A percentile compares a stretch with the other conserved stretches of the same genome.
phyloP scores from a whole-genome alignment of 345 rosid species.

The Tarenaya hassleriana region DNA sequence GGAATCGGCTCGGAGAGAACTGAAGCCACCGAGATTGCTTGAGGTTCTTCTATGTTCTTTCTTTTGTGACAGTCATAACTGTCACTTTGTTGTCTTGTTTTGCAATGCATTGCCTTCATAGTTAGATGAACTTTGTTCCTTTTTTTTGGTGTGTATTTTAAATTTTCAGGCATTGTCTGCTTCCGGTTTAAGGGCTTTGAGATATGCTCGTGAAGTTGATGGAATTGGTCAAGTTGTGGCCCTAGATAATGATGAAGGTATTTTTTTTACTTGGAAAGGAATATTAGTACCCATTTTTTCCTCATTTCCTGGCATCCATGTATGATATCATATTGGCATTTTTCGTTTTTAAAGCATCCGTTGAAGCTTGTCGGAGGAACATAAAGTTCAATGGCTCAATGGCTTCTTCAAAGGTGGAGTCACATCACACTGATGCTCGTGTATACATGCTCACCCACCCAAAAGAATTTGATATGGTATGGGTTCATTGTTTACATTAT shows the following conservation, averaged over 20 bases:
- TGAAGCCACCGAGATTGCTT: constrained; percentile 81
- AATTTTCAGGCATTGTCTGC: constrained; percentile 80
- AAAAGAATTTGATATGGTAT: constrained; percentile 95
- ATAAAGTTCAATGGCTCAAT: constrained; percentile 86
- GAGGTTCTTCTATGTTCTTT: constrained; percentile 49
- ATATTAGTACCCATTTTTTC: background rate
- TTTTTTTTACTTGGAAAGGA: constrained; percentile 9
- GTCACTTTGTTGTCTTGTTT: constrained; percentile 1
- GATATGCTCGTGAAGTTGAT: constrained; percentile 92
- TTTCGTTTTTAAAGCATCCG: constrained; percentile 53
- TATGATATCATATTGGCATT: constrained; percentile 7
- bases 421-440: constrained; percentile 93
- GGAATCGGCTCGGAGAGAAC: constrained; percentile 44
- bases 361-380: constrained; percentile 90
- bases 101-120: background rate
- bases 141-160: too few species aligned
- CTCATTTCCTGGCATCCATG: background rate
- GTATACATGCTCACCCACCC: constrained; percentile 91
- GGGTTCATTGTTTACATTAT: constrained; percentile 3
- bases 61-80: constrained; percentile 7
- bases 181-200: constrained; percentile 87
- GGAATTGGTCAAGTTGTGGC: constrained; percentile 94
- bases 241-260: constrained; percentile 91
- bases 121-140: constrained; percentile 5
- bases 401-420: constrained; percentile 84